Percentiles rank a stretch among this genome's conserved stretches.
phyloP scores from a whole-genome alignment of 2,329 filamentous ascomycete species.

The Fusarium tjaetaba region DNA sequence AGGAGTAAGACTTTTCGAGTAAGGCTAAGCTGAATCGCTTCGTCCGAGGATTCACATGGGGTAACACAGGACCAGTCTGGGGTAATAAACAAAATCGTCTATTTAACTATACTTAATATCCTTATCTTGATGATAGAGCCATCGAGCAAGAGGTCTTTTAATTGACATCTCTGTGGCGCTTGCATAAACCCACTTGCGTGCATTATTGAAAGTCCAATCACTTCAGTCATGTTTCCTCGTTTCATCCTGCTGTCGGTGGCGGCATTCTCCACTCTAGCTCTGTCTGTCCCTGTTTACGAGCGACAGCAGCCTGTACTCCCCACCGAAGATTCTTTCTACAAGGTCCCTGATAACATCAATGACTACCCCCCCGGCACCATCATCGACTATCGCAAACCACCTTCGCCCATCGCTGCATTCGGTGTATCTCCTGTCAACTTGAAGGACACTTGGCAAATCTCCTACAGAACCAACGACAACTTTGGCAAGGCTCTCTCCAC shows the following conservation, averaged over 20 bases:
- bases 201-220: not conserved
- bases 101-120: not conserved
- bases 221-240: not conserved
- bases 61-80: rapidly evolving
- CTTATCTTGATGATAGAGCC: not conserved
- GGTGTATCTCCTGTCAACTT: not conserved
- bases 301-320: not conserved
- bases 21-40: not conserved
- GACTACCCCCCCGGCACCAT: not conserved
- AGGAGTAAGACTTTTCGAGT: not conserved
- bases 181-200: rapidly evolving
- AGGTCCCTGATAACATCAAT: not conserved
- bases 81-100: not conserved
- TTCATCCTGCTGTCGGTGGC: not conserved
- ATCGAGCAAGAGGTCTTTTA: rapidly evolving
- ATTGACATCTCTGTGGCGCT: not conserved
- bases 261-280: not conserved
- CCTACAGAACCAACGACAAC: not conserved
- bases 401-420: not conserved
- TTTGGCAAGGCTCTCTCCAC: not conserved
- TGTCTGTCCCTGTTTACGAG: not conserved
- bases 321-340: not conserved
- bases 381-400: not conserved
- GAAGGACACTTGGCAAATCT: not conserved
- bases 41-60: not conserved